Evolutionary conservation across 352 stramenopile genomes (phyloP), one percentile per base, ranked within the genome.

Genomic region (Saprolegnia parasitica): DNA sequence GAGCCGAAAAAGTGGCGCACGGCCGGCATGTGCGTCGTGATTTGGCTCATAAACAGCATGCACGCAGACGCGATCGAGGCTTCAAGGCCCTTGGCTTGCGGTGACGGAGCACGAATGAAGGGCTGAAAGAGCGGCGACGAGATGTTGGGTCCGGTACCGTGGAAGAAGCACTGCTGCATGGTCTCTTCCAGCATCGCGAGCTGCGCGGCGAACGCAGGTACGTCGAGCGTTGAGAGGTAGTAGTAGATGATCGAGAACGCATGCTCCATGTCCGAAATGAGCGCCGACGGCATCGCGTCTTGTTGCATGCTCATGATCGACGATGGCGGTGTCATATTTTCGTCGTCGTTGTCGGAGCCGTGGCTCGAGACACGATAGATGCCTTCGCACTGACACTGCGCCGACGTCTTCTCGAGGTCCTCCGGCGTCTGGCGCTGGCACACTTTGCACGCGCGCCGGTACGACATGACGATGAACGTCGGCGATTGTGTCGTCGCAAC

Each of bases 401-500:
- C 24, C 0, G 5, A n/a, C 23, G 40, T 60, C 35, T 60, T 60
- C 20, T 56, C 46, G 13, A 62, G 26, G 47, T 70, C 63, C 26
- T 70, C 63, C 6, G 63, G 63, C 16, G 24, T 62, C 61, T 70
- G 63, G 10, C 63, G 63, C 23, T 70, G 63, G 37, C 63, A 70
- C 13, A 52, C 47, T 47, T 70, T 70, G 54, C 63, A 70, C 26
- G 63, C 63, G 10, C 63, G 63, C 13, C 63, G 63, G 29, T 70
- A 70, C 2, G 63, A 70, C 63, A 70, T 70, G 49, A 70, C 63
- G 18, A 70, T 61, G 23, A 70, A 70, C 9, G 63, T 52, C 5
- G 63, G 29, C 35, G 63, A 70, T 29, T 58, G 29, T 6, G 46
- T 52, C n/a, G 50, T 61, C 0, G 63, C 16, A 10, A 70, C 10